These are phyloP conservation scores for Pleodorina starrii DNA, from an alignment of 139 green algal genomes.

Conservation along the genomic window DNA sequence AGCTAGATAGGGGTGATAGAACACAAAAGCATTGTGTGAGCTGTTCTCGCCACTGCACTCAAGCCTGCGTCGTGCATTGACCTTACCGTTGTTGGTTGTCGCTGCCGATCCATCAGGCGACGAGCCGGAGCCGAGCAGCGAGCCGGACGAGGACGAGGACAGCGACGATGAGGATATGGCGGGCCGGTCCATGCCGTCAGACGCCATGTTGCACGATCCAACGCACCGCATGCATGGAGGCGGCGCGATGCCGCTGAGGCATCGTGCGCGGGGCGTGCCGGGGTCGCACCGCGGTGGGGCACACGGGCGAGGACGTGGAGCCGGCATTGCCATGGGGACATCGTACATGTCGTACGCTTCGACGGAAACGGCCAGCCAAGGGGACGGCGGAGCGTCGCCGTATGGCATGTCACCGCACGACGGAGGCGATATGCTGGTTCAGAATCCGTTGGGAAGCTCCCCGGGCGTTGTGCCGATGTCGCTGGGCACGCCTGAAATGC, in stretches of 20 bases:
- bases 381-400: conserved; percentile 17
- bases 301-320: not conserved
- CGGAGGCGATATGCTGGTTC: conserved; percentile 25
- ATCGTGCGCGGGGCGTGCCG: not conserved
- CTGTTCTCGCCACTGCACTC: no score
- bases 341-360: conserved; percentile 54
- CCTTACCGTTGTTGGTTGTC: no score
- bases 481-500: conserved; percentile 24
- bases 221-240: not conserved
- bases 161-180: conserved; percentile 32
- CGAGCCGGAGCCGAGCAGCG: conserved; percentile 13
- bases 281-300: not conserved
- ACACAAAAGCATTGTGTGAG: no score
- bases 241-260: not conserved
- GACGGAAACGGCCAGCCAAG: conserved; percentile 13
- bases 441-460: conserved; percentile 31
- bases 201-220: conserved; percentile 46
- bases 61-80: no score
- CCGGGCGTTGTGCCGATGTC: conserved; percentile 32
- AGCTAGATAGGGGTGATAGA: no score
- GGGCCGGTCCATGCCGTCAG: conserved; percentile 42
- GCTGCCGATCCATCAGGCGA: not conserved
- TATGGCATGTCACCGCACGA: conserved; percentile 47
- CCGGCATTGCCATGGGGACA: conserved; percentile 1
- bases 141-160: conserved; percentile 8